Evolutionary conservation across 164 flowering plant species (phyloP).

Genomic region (Pachysandra terminalis): DNA sequence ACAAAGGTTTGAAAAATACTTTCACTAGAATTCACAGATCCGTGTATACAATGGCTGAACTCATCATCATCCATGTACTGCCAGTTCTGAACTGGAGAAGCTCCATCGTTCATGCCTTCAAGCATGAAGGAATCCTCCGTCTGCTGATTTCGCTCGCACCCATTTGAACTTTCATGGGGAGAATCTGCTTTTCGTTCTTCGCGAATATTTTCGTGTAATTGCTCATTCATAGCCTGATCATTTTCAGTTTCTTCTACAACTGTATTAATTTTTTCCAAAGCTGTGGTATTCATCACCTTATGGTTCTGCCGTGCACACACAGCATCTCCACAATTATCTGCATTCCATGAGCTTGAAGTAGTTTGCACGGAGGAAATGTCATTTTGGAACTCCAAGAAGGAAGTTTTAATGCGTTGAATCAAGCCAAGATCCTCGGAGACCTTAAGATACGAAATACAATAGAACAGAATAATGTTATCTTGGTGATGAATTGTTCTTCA

Average conservation of each 20-base stretch:
- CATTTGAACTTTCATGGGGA: constrained; percentile 52
- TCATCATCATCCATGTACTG: constrained; percentile 69
- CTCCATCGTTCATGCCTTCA: constrained; percentile 45
- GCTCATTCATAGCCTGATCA: constrained; percentile 19
- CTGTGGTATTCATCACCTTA: constrained; percentile 27
- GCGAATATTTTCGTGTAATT: constrained; percentile 17
- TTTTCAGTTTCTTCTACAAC: constrained; percentile 23
- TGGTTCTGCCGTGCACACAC: constrained; percentile 26
- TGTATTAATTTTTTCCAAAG: constrained; percentile 26
- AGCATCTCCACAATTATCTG: constrained; percentile 38
- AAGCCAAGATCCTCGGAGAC: constrained; percentile 62
- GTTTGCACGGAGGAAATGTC: constrained; percentile 42
- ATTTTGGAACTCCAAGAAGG: constrained; percentile 54
- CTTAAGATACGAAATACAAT: constrained; percentile 29
- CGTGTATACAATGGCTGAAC: constrained; percentile 41
- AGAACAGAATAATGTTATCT: constrained; percentile 6
- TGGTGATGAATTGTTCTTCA: neutral
- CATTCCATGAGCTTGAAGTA: constrained; percentile 26
- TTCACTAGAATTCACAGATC: constrained; percentile 59
- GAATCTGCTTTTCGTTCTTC: constrained; percentile 36
- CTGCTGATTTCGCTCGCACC: constrained; percentile 41
- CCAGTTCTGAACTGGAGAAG: constrained; percentile 69
- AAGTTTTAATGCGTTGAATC: constrained; percentile 63
- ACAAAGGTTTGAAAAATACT: constrained; percentile 56
- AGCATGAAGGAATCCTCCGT: constrained; percentile 56